Conservation (phyloP, 768 basidiomycete species). For the Tricholoma flavovirens region DNA sequence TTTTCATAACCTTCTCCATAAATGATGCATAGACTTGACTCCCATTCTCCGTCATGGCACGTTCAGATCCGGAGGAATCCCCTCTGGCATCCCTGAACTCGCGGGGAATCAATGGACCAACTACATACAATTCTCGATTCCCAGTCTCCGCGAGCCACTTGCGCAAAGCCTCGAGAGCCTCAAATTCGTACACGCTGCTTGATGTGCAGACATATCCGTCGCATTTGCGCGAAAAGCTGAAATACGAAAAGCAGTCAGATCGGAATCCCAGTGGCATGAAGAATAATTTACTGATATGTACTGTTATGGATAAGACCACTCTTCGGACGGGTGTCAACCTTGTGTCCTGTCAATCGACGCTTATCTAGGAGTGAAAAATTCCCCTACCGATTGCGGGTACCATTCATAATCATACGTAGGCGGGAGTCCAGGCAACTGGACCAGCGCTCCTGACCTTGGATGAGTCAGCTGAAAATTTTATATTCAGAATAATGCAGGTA, state of each 20-base stretch:
- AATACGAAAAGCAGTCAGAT: background rate
- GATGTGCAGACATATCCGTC: background rate
- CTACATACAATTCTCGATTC: conserved; percentile 9
- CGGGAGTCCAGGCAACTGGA: background rate
- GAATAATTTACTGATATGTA: background rate
- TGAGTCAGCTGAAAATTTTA: background rate
- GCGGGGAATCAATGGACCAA: conserved; percentile 18
- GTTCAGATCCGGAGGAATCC: conserved; percentile 3
- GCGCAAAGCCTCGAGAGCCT: conserved; percentile 9
- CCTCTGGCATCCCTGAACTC: background rate
- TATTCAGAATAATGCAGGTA: background rate
- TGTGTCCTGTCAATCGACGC: background rate
- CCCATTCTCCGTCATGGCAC: background rate
- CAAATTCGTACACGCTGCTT: conserved; percentile 11
- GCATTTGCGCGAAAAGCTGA: background rate
- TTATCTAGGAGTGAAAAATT: background rate
- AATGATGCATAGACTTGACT: conserved; percentile 2
- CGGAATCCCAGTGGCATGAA: background rate
- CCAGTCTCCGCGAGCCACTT: conserved; percentile 9
- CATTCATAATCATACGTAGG: background rate
- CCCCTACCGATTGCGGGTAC: background rate
- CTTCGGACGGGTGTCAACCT: background rate
- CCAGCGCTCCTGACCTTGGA: background rate
- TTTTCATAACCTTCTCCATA: conserved; percentile 5
- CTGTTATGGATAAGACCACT: background rate